phyloP scores from a whole-genome alignment of 1,139 yeast genomes.

The Geotrichum histeridarum region DNA sequence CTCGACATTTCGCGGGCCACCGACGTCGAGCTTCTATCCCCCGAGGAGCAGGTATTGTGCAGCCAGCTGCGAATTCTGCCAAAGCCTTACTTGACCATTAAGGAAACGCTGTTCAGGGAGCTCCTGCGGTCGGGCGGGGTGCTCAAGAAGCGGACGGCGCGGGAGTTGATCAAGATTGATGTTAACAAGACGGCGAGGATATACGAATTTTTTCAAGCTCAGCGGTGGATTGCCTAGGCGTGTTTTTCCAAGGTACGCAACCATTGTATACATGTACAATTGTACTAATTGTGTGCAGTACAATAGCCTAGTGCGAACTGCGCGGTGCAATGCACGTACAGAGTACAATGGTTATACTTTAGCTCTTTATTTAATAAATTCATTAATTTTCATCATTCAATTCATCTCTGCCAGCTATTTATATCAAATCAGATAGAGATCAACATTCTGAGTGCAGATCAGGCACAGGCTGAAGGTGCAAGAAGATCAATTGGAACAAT shows the following conservation, averaged over 20 bases:
- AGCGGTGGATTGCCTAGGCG: conserved; percentile 63
- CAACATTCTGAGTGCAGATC: too few relatives aligned
- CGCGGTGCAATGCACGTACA: too few relatives aligned
- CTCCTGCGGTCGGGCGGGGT: conserved; percentile 79
- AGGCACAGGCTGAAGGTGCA: too few relatives aligned
- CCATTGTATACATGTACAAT: background rate
- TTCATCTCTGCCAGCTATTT: too few relatives aligned
- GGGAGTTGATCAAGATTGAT: conserved; percentile 79
- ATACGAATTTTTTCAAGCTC: conserved; percentile 85
- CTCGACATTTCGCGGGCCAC: conserved; percentile 75
- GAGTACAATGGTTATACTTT: too few relatives aligned
- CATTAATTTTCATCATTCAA: too few relatives aligned
- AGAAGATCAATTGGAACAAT: too few relatives aligned
- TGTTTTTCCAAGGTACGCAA: background rate
- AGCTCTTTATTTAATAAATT: too few relatives aligned
- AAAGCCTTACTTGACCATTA: conserved; percentile 88
- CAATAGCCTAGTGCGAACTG: too few relatives aligned
- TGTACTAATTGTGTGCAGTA: background rate
- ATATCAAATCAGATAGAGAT: too few relatives aligned
- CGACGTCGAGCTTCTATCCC: conserved; percentile 74
- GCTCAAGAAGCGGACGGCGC: conserved; percentile 74
- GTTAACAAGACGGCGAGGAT: conserved; percentile 80
- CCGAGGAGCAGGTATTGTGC: conserved; percentile 83
- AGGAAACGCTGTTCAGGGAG: conserved; percentile 86
- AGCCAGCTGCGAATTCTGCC: conserved; percentile 80